Base-by-base conservation (phyloP, 192 early-diverging fungal genomes). In the Backusella westeae region DNA sequence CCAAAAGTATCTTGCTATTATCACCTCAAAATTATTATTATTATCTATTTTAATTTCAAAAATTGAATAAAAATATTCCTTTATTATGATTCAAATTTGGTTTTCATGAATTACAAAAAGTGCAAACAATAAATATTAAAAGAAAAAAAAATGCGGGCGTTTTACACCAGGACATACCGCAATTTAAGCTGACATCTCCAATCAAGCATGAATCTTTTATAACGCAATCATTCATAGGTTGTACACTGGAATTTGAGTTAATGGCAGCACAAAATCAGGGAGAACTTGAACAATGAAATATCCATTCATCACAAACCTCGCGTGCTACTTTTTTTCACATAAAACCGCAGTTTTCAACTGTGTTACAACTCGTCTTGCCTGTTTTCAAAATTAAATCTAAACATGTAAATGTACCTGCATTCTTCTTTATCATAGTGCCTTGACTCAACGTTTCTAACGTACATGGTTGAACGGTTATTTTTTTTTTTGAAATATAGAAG, bases 1-100 rank as follows among this genome's bases (percentile, higher is more conserved):
- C 56, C 56, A 63, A 63, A 63, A 63, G 56, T 63, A 63, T 63
- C 23, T 63, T 63, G 56, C 56, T 63, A 63, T 63, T 59, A 63
- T 63, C 29, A 63, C 56, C 56, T 59, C 56, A 63, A 63, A 63
- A 63, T 53, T 52, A 59, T 21, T 59, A 59, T 59, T 63, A 63
- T 59, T 59, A 53, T 53, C 21, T 63, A 63, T 63, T 10, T 63
- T 63, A 63, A 63, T 63, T 63, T 29, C 56, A 63, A 63, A 63
- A 63, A 29, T 63, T 63, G 56, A 63, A 63, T 63, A 63, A 63
- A 56, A 63, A 29, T 63, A 63, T 63, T 63, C 56, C 56, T 29
- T 63, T 56, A 32, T 32, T 32, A 63, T 63, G 56, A 21, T 26
- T 29, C n/a, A 59, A 59, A 26, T 2, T 21, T 59, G 42, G 42